Conservation (phyloP, 768 basidiomycete species). For the Tricholoma sp. region DNA sequence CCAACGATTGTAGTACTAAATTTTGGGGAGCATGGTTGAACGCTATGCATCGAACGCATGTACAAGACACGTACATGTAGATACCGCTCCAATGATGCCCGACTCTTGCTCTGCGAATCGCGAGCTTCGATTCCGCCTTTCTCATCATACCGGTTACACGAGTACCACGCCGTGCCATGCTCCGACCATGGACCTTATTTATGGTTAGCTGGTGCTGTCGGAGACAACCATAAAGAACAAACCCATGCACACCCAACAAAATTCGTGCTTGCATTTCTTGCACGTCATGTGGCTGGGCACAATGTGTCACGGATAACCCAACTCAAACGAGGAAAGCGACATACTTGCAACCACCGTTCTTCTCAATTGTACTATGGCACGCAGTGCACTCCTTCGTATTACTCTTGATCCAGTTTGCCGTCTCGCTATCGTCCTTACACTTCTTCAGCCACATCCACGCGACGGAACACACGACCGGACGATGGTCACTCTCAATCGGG, state of each 20-base stretch:
- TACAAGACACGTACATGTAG: constrained; percentile 66
- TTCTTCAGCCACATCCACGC: constrained; percentile 96
- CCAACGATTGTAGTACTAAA: constrained; percentile 97
- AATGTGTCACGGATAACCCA: neutral
- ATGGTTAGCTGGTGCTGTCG: constrained; percentile 11
- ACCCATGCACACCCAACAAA: constrained; percentile 99
- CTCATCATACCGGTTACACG: constrained; percentile 96
- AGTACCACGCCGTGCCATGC: constrained; percentile 97
- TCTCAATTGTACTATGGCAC: constrained; percentile 98
- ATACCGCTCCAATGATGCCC: constrained; percentile 91
- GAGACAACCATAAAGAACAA: constrained; percentile 13
- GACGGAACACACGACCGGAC: constrained; percentile 84
- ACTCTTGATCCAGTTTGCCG: constrained; percentile 99
- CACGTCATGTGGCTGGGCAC: constrained; percentile 93
- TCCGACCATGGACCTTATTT: constrained; percentile 87
- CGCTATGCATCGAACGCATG: neutral
- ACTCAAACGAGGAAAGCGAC: constrained; percentile 28
- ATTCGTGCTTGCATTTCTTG: constrained; percentile 98
- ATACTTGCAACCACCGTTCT: constrained; percentile 99
- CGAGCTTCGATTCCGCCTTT: constrained; percentile 83
- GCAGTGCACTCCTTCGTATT: constrained; percentile 98
- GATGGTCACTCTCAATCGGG: constrained; percentile 80
- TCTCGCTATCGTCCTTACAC: constrained; percentile 96
- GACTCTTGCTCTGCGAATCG: constrained; percentile 85
- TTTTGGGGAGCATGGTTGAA: constrained; percentile 4